Base-by-base conservation (phyloP, 2,329 filamentous ascomycete species). In the Trichoderma gracile region DNA sequence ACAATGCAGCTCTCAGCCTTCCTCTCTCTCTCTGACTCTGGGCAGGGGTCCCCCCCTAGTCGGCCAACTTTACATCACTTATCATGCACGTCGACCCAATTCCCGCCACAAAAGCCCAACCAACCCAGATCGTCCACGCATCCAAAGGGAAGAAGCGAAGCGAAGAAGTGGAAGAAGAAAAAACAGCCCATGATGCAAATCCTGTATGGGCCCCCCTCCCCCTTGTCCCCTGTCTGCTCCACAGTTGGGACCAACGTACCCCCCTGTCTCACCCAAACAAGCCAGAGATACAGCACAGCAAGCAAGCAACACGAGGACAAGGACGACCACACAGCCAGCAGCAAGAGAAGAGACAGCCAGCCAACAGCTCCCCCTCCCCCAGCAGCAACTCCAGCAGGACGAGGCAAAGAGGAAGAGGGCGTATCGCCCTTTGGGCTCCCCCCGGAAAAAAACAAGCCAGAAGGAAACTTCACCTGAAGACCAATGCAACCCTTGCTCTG, bases 61-160 rank as follows among this genome's bases (percentile, higher is more conserved):
- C 46, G 46, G 27, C 38, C 33, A 38, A 52, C 58, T 61, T 61
- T 61, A 61, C 58, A 61, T 61, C 58, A 61, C 43, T 33, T 46
- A 23, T 43, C 47, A 43, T 33, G 58, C 58, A 43, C 23, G 14
- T 15, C 47, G 21, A 42, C 58, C 58, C 58, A 61, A 61, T 33
- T 53, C 23, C 58, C 58, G 58, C 58, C 58, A 61, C 58, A 42
- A n/a, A 25, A 43, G 58, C 47, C 58, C 58, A 61, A 61, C 58
- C 58, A 61, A 61, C 58, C 58, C 58, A 53, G 25, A 25, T 61
- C 58, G n/a, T 53, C 38, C 58, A 61, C 58, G 47, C 47, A 52
- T 52, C 58, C 27, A n/a, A 40, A 38, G 5, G 3, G 10, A 30
- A 38, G 33, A 33, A 33, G 30, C 30, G 30, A 33, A 33, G 30